phyloP scores from a whole-genome alignment of 139 green algal species.

The Nannochloris sp. region DNA sequence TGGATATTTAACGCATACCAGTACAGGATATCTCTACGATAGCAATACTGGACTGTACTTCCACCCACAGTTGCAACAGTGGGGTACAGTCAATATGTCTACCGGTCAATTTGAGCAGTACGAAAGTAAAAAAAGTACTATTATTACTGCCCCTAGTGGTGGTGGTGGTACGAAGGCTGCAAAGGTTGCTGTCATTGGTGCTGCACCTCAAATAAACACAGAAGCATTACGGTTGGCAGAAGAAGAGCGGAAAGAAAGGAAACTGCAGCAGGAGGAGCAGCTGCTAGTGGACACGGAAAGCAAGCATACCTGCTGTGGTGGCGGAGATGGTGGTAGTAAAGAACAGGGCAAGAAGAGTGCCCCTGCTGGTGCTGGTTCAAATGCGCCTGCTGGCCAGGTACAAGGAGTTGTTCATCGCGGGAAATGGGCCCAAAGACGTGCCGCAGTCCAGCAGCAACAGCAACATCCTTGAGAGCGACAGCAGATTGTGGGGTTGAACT shows the following conservation, averaged over 20 bases:
- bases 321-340: neutral
- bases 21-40: conserved; percentile 59
- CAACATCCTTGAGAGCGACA: too few species aligned
- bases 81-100: conserved; percentile 21
- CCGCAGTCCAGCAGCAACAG: neutral
- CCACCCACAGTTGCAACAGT: conserved; percentile 36
- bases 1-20: conserved; percentile 54
- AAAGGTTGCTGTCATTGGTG: conserved; percentile 46
- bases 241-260: conserved; percentile 1
- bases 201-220: conserved; percentile 46
- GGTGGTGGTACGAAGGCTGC: neutral
- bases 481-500: too few species aligned
- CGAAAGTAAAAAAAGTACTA: neutral
- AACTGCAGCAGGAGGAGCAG: conserved; percentile 16
- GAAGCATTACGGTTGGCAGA: conserved; percentile 31
- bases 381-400: conserved; percentile 2
- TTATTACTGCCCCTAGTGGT: neutral
- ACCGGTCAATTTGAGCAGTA: neutral
- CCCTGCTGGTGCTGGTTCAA: neutral
- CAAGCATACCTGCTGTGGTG: neutral
- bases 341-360: neutral
- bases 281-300: conserved; percentile 4
- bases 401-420: conserved; percentile 31
- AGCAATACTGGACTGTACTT: conserved; percentile 52
- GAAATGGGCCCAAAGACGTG: conserved; percentile 22